Conservation (phyloP, 176 grass and related monocot species). For the Panicum miliaceum region DNA sequence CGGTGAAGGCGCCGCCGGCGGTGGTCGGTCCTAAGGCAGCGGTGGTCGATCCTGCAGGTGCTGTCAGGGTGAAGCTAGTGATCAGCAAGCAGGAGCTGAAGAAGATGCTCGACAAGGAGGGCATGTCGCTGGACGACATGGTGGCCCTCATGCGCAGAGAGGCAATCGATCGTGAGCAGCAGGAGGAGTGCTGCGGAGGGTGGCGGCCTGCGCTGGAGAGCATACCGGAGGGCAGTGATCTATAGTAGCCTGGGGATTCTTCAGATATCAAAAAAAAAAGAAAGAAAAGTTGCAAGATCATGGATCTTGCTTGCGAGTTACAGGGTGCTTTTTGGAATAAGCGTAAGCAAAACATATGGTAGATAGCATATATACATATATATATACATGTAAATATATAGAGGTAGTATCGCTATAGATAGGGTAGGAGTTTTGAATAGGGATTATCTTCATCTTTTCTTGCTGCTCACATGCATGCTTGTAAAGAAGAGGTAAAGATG, state of each 20-base stretch:
- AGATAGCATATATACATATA: neutral
- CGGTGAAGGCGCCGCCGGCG: neutral
- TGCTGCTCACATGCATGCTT: neutral
- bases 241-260: neutral
- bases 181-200: constrained; percentile 26
- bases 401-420: neutral
- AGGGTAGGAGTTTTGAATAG: constrained; percentile 39
- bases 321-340: constrained; percentile 5
- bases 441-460: constrained; percentile 56
- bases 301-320: neutral
- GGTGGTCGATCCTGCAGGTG: neutral
- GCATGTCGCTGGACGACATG: constrained; percentile 50
- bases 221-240: constrained; percentile 71
- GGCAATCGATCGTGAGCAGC: neutral
- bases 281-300: neutral
- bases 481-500: constrained; percentile 53
- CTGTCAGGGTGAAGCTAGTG: constrained; percentile 74
- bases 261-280: neutral
- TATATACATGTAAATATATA: constrained; percentile 17
- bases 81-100: constrained; percentile 71
- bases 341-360: neutral
- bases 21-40: neutral
- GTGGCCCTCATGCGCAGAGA: constrained; percentile 47
- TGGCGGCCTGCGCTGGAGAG: constrained; percentile 73
- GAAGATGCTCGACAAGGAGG: constrained; percentile 59